Conservation (phyloP, 345 rosid genomes). For the Salix exigua region DNA sequence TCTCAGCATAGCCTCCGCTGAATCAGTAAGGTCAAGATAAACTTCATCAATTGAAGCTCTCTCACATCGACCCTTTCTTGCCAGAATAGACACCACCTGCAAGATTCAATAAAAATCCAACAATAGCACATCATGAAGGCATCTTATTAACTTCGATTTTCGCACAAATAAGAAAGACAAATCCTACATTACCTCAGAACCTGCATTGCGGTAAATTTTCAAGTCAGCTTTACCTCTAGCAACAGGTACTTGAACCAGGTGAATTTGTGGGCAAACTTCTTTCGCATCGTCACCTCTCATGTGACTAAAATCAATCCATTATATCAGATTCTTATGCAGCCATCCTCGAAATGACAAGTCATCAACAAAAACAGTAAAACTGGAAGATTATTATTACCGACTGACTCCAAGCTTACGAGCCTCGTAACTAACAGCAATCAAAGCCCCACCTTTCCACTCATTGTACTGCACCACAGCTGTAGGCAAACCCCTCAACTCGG, state of each 20-base stretch:
- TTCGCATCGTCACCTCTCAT: slow-evolving; percentile 95
- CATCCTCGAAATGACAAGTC: background rate
- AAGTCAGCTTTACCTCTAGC: slow-evolving; percentile 92
- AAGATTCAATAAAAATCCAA: background rate
- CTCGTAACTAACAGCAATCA: slow-evolving; percentile 90
- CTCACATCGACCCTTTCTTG: slow-evolving; percentile 79
- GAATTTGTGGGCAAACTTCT: slow-evolving; percentile 67
- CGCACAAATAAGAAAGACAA: background rate
- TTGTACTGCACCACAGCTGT: slow-evolving; percentile 94
- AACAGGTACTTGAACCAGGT: slow-evolving; percentile 83
- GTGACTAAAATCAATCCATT: slow-evolving; percentile 40
- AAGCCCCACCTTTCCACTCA: slow-evolving; percentile 91
- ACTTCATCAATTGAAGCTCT: slow-evolving; percentile 97
- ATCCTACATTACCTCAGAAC: slow-evolving; percentile 63
- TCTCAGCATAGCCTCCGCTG: slow-evolving; percentile 74
- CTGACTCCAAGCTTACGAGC: slow-evolving; percentile 77
- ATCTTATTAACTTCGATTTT: background rate
- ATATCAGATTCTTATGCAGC: background rate
- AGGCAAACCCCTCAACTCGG: slow-evolving; percentile 70
- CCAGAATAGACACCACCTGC: slow-evolving; percentile 83
- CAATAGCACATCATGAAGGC: too few species aligned
- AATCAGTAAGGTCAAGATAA: slow-evolving; percentile 84
- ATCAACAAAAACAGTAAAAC: background rate
- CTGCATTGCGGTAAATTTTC: slow-evolving; percentile 71
- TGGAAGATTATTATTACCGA: slow-evolving; percentile 33